Percentiles rank a stretch among this genome's conserved stretches.
phyloP scores from a whole-genome alignment of 2,329 filamentous ascomycete genomes.

The Claviceps paspali region DNA sequence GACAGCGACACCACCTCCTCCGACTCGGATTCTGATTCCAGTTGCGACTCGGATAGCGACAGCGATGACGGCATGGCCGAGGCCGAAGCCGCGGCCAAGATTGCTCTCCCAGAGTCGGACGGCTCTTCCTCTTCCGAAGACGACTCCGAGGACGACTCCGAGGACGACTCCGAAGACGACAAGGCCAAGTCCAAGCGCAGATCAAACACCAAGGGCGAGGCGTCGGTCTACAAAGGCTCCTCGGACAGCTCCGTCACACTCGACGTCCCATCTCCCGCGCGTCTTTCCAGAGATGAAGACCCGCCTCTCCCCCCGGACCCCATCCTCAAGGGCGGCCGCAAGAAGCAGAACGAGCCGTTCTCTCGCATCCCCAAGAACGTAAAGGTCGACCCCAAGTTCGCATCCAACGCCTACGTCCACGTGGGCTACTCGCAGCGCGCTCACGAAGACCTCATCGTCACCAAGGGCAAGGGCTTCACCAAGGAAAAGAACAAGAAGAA shows the following conservation, averaged over 20 bases:
- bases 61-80: slow-evolving; percentile 2
- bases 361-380: slow-evolving; percentile 60
- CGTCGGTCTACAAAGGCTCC: slow-evolving; percentile 12
- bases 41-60: slow-evolving; percentile 6
- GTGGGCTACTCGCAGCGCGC: slow-evolving; percentile 85
- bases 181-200: slow-evolving; percentile 13
- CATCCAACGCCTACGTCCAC: slow-evolving; percentile 66
- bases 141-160: slow-evolving; percentile 18
- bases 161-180: slow-evolving; percentile 16
- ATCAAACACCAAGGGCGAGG: slow-evolving; percentile 8
- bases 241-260: slow-evolving; percentile 36
- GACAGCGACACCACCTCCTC: slow-evolving; percentile 9
- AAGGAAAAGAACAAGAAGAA: slow-evolving; percentile 99
- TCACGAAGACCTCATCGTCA: slow-evolving; percentile 75
- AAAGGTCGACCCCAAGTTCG: slow-evolving; percentile 50
- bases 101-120: slow-evolving; percentile 13
- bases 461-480: slow-evolving; percentile 91
- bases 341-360: slow-evolving; percentile 53
- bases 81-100: slow-evolving; percentile 12
- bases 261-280: slow-evolving; percentile 31
- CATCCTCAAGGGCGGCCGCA: slow-evolving; percentile 17
- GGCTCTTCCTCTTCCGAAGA: slow-evolving; percentile 13
- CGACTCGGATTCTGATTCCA: slow-evolving; percentile 9
- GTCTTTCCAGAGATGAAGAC: slow-evolving; percentile 18
- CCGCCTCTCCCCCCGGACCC: slow-evolving; percentile 41